Evolutionary conservation across 2,329 filamentous ascomycete species (phyloP), one percentile per base, ranked within the genome.

Genomic region (Talaromyces sp.): DNA sequence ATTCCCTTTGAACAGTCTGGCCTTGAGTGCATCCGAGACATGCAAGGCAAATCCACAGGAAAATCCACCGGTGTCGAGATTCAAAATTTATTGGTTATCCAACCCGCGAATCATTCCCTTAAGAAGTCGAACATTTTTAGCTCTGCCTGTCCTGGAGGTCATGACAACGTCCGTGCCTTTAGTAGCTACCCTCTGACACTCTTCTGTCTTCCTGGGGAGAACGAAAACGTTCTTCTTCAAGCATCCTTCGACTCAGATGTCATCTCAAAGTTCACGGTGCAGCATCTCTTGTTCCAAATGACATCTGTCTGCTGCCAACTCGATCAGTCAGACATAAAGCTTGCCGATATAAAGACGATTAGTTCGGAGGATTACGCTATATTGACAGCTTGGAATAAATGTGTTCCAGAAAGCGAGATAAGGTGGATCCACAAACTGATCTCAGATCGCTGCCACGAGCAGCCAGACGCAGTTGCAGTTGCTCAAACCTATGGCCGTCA

Each of bases 1-100:
- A 45, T 51, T 8, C 36, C 43, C 22, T 47, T 27, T 37, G 49
- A 53, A 22, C 51, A 53, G 2, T 41, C 46, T 16, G 51, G 51
- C 1, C 39, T 53, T 8, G 35, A 49, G n/a, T 24, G 16, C 4
- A 54, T 54, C 19, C 16, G 33, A 1, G 13, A 20, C 2, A n/a
- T 47, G 13, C n/a, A n/a, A n/a, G 11, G 27, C 8, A 17, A 33
- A 4, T 17, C 27, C 11, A 27, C 36, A 1, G n/a, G n/a, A 3
- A 7, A 8, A 3, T 46, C 40, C 32, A n/a, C n/a, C n/a, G n/a
- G n/a, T n/a, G 44, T 39, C 13, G 19, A 49, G 1, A 46, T 49
- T 20, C 46, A 47, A 14, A 45, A 33, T 19, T 16, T 54, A 8
- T 27, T 54, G 10, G 33, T 54, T 3, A 37, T 54, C 14, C 51